Evolutionary conservation across 192 early-diverging fungal genomes (phyloP).

Genomic region (Backusella westeae): DNA sequence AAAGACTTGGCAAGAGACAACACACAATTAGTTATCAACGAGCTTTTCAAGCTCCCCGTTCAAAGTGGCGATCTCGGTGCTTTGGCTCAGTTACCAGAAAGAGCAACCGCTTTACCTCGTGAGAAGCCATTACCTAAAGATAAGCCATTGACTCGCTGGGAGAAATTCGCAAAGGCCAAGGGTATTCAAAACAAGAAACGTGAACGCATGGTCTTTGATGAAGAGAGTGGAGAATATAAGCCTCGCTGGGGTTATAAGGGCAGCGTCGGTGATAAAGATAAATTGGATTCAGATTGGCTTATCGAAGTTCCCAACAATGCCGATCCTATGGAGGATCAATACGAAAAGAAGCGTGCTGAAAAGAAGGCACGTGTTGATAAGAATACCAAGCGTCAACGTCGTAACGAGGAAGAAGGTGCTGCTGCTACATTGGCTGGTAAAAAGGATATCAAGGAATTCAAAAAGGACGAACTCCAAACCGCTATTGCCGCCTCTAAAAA

Average conservation of each 20-base stretch:
- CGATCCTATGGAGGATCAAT: constrained; percentile 89
- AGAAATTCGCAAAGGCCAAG: constrained; percentile 96
- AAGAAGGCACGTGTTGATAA: constrained; percentile 88
- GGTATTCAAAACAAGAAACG: constrained; percentile 89
- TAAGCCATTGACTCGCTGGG: constrained; percentile 93
- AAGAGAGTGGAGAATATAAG: constrained; percentile 75
- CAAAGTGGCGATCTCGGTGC: constrained; percentile 67
- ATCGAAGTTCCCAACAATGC: constrained; percentile 83
- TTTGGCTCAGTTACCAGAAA: constrained; percentile 75
- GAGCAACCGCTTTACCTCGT: constrained; percentile 70
- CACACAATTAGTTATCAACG: constrained; percentile 84
- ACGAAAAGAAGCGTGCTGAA: constrained; percentile 69
- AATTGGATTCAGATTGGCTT: constrained; percentile 78
- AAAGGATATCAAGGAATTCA: constrained; percentile 57
- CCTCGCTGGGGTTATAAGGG: constrained; percentile 90
- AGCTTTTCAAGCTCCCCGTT: constrained; percentile 80
- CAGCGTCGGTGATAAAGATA: constrained; percentile 57
- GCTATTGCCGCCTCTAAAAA: constrained; percentile 73
- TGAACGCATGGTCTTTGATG: constrained; percentile 81
- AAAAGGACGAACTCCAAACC: constrained; percentile 74
- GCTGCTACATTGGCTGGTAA: constrained; percentile 50
- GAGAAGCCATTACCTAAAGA: constrained; percentile 92
- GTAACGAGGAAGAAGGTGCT: constrained; percentile 83
- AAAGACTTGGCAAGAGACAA: constrained; percentile 72
- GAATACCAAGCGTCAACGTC: constrained; percentile 82